A percentile compares a stretch with the other conserved stretches of the same genome.
Conservation (phyloP, 73 alveolate genomes). For the Paramecium tetraurelia region DNA sequence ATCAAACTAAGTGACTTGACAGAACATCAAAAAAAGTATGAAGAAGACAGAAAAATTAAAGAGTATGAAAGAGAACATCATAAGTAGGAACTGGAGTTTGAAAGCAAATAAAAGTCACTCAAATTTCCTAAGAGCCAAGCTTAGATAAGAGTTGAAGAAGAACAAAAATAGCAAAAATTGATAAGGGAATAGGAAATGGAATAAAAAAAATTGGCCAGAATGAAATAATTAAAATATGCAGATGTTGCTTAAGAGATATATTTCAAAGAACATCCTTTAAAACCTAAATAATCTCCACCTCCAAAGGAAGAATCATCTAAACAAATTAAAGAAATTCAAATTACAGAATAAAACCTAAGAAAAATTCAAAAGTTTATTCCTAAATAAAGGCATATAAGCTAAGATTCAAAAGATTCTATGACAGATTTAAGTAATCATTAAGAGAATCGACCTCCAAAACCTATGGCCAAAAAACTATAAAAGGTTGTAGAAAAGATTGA, state of each 20-base stretch:
- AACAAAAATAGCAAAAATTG: not conserved
- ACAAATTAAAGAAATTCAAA: not conserved
- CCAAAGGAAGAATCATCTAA: not conserved
- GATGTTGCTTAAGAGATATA: constrained; percentile 50
- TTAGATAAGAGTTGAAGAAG: constrained; percentile 17
- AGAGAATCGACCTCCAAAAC: constrained; percentile 25
- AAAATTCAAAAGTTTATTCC: not conserved
- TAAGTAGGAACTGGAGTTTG: constrained; percentile 3
- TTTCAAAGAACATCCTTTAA: constrained; percentile 19
- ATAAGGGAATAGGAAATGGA: not conserved
- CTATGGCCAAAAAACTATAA: not conserved
- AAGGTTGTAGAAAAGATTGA: not conserved
- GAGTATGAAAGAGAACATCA: constrained; percentile 26
- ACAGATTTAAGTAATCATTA: not conserved
- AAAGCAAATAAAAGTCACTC: not conserved
- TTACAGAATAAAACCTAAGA: not conserved
- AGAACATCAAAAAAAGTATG: constrained; percentile 56
- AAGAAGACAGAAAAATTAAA: constrained; percentile 49
- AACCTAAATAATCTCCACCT: not conserved
- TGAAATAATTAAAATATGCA: constrained; percentile 31
- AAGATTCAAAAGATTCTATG: not conserved
- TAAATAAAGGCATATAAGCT: not conserved
- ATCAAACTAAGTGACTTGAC: constrained; percentile 11
- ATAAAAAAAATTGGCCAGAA: not conserved
- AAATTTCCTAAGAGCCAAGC: constrained; percentile 38